These are phyloP conservation scores for Delonix regia DNA, from an alignment of 306 rosid genomes.

Conservation along the genomic window DNA sequence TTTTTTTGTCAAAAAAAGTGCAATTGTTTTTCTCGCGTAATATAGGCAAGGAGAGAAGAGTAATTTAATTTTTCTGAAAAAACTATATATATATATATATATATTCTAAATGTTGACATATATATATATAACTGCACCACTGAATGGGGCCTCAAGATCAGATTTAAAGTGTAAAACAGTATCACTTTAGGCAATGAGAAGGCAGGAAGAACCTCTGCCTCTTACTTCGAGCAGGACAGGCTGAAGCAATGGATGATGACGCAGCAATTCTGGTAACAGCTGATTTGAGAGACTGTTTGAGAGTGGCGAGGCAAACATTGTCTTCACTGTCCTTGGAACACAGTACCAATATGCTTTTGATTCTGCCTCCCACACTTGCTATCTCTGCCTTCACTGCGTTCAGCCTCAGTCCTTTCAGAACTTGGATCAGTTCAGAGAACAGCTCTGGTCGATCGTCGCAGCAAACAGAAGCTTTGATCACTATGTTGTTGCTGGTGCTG, in stretches of 20 bases:
- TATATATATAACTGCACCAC: conserved; percentile 26
- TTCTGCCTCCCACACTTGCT: conserved; percentile 84
- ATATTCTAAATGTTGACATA: conserved; percentile 29
- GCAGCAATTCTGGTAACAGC: conserved; percentile 67
- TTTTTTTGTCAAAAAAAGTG: not conserved
- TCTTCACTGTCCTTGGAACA: conserved; percentile 66
- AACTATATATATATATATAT: not conserved
- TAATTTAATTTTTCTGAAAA: not conserved
- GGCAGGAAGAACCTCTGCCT: conserved; percentile 98
- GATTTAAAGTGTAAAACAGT: not conserved
- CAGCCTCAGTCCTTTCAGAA: conserved; percentile 64
- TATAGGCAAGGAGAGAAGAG: not conserved
- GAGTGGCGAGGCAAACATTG: conserved; percentile 57
- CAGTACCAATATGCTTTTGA: conserved; percentile 74
- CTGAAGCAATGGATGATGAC: conserved; percentile 55
- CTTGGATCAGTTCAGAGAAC: conserved; percentile 83
- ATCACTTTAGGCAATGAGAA: conserved; percentile 48
- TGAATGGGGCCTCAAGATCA: conserved; percentile 14
- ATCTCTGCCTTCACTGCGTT: conserved; percentile 84
- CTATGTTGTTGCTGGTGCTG: not conserved
- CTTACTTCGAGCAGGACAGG: conserved; percentile 76
- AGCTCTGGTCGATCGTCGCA: conserved; percentile 92
- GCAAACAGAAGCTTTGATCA: conserved; percentile 81
- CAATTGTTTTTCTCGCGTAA: not conserved
- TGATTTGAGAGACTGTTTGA: conserved; percentile 78